Base-by-base conservation (phyloP, 176 grass and related monocot genomes). In the Microstegium vimineum region DNA sequence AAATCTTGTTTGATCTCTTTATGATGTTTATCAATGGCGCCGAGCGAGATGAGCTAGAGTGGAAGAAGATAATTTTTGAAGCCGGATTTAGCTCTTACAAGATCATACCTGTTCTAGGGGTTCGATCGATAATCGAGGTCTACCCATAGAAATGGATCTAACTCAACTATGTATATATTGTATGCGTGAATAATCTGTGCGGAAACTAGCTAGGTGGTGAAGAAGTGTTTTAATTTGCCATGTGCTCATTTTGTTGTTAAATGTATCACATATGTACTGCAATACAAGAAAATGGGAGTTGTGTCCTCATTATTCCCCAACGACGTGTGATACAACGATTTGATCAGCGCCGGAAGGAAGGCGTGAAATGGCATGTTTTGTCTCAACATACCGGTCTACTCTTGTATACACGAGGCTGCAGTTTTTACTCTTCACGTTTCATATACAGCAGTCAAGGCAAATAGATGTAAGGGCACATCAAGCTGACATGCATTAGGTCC, bases 31-130 rank as follows among this genome's bases (percentile, higher is more conserved):
- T 20, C 31, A 45, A 74, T 22, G 64, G 85, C 1, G 34, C 22
- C 0, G 73, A 89, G 37, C 77, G 86, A 28, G 59, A 28, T 51
- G 86, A 89, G n/a, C 7, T 27, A 4, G 83, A 92, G 77, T 92
- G 90, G 90, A 34, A 17, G 15, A 85, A 70, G 11, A 40, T 92
- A 3, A 63, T 92, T 17, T 15, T 20, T 0, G 40, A 66, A 4
- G 86, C 90, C 10, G 86, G 86, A 28, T 92, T 89, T 15, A 62
- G 35, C 18, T 23, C 35, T 37, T 70, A 70, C 37, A 70, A 70
- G 37, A 70, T 70, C 35, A 70, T 41, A 15, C 67, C 66, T 13
- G 35, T 69, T 14, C 18, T 69, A 23, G 66, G 35, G 25, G 66
- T 69, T 14, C 66, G 66, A 2, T 69, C 66, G 1, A 69, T 69